phyloP scores from a whole-genome alignment of 768 basidiomycete genomes.

The Mrakia blollopis region DNA sequence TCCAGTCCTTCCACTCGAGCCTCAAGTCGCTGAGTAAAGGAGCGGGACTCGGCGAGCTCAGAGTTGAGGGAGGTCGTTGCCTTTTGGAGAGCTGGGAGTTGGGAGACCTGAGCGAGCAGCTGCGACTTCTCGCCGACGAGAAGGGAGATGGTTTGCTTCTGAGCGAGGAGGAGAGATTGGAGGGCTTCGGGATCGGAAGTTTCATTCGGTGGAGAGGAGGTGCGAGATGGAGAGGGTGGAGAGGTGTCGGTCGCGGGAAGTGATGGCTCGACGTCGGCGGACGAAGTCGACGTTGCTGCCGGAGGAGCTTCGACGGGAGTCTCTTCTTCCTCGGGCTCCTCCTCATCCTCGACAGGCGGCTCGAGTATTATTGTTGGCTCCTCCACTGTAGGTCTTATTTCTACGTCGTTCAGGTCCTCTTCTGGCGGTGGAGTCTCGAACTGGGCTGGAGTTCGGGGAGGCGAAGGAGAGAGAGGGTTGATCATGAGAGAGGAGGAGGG shows the following conservation, averaged over 20 bases:
- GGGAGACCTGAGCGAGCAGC: constrained; percentile 53
- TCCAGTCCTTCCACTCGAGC: constrained; percentile 20
- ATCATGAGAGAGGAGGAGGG: too few relatives aligned
- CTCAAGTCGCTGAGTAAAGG: constrained; percentile 16
- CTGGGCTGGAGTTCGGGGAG: not conserved
- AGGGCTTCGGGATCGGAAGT: not conserved
- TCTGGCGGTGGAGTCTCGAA: not conserved
- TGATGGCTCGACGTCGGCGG: not conserved
- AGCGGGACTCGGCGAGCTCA: constrained; percentile 23
- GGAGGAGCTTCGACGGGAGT: not conserved
- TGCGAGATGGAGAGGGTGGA: not conserved
- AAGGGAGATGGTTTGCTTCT: constrained; percentile 65
- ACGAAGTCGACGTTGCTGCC: not conserved
- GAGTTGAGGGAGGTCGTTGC: not conserved
- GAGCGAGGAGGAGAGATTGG: not conserved
- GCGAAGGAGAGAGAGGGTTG: not conserved
- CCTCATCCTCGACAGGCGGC: not conserved
- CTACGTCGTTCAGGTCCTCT: not conserved
- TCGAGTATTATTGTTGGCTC: not conserved
- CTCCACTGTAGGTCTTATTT: not conserved
- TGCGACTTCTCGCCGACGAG: constrained; percentile 68
- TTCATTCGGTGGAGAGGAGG: not conserved
- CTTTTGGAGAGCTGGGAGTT: constrained; percentile 48
- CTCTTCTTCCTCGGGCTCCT: not conserved
- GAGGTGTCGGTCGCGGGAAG: not conserved